Conservation (phyloP, 352 stramenopile species). For the Globisporangium barbulae region DNA sequence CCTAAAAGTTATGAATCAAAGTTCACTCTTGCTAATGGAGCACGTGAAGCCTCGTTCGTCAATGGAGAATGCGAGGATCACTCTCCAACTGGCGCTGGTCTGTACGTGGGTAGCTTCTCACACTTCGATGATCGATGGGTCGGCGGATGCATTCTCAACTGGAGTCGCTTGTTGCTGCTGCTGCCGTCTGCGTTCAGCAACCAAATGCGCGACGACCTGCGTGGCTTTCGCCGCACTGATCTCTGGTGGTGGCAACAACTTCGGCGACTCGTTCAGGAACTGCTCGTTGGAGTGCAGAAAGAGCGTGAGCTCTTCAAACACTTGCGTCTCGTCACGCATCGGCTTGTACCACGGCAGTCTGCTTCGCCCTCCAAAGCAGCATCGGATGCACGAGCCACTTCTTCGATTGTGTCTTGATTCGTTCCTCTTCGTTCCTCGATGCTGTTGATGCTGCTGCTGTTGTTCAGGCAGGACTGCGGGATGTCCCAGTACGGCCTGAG, state of each 20-base stretch:
- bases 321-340: conserved; percentile 9
- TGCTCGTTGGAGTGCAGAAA: conserved; percentile 12
- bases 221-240: conserved; percentile 3
- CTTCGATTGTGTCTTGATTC: not conserved
- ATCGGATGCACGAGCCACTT: not conserved
- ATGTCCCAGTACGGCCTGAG: conserved; percentile 11
- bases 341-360: not conserved
- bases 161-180: not conserved
- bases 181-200: conserved; percentile 2
- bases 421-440: not conserved
- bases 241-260: not conserved
- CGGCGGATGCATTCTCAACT: not conserved
- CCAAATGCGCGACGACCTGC: conserved; percentile 5
- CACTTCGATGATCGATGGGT: conserved; percentile 1
- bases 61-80: no score
- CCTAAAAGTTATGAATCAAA: no score
- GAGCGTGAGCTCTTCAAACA: conserved; percentile 13
- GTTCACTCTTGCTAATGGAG: no score
- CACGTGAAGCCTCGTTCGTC: no score
- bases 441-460: not conserved
- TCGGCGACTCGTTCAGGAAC: not conserved
- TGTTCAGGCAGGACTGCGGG: not conserved
- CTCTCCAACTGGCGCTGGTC: no score
- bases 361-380: conserved; percentile 10
- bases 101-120: not conserved